phyloP scores from a whole-genome alignment of 768 basidiomycete genomes.

The Clitopilus passeckerianus region DNA sequence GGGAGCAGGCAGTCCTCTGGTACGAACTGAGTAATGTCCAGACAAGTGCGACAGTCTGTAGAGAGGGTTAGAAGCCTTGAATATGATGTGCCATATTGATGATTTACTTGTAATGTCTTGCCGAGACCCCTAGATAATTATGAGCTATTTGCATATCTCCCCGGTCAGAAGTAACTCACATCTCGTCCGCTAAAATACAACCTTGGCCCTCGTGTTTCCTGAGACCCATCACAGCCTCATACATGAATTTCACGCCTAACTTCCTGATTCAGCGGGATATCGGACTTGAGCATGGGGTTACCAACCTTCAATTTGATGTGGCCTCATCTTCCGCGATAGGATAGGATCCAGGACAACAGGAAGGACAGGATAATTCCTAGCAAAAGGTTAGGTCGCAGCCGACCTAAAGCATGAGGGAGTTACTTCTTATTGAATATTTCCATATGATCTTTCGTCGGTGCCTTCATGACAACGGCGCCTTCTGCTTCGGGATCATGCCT shows the following conservation, averaged over 20 bases:
- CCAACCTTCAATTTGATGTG: conserved; percentile 86
- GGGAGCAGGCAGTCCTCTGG: background rate
- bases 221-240: conserved; percentile 94
- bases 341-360: conserved; percentile 90
- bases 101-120: conserved; percentile 78
- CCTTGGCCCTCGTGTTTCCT: conserved; percentile 88
- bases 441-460: conserved; percentile 64
- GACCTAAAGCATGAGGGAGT: conserved; percentile 2
- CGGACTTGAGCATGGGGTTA: background rate
- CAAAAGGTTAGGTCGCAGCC: background rate
- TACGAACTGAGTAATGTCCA: conserved; percentile 87
- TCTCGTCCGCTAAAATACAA: conserved; percentile 96
- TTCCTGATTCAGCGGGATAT: background rate
- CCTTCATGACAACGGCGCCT: conserved; percentile 83
- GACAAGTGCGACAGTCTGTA: conserved; percentile 83
- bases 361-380: conserved; percentile 59
- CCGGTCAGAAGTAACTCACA: conserved; percentile 38
- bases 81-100: background rate
- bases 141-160: conserved; percentile 5
- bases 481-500: conserved; percentile 77
- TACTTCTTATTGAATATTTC: conserved; percentile 70
- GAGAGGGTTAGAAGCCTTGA: background rate
- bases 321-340: conserved; percentile 68
- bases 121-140: conserved; percentile 73
- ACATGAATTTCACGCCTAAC: conserved; percentile 81